These are phyloP conservation scores for Alternaria atra DNA, from an alignment of 2,329 filamentous ascomycete genomes.

Conservation along the genomic window DNA sequence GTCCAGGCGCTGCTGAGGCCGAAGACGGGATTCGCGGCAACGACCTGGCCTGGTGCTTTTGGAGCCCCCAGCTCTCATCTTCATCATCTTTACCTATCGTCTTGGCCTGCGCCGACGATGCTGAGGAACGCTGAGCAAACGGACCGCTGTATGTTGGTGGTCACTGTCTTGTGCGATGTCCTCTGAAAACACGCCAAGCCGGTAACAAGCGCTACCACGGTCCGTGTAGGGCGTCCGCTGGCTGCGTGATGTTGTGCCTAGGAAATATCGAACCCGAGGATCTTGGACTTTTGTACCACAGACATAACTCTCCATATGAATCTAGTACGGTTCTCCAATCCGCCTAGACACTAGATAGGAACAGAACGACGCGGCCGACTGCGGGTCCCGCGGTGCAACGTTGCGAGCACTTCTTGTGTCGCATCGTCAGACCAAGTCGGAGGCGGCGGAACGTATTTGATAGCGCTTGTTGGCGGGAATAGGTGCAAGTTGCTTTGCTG, in stretches of 20 bases:
- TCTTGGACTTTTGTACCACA: slow-evolving; percentile 13
- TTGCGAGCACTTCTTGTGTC: slow-evolving; percentile 9
- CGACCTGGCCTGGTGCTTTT: slow-evolving; percentile 14
- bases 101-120: slow-evolving; percentile 20
- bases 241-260: slow-evolving; percentile 12
- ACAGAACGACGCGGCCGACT: slow-evolving; percentile 7
- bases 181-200: slow-evolving; percentile 7
- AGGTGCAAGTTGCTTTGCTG: slow-evolving; percentile 18
- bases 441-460: slow-evolving; percentile 9
- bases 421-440: slow-evolving; percentile 5
- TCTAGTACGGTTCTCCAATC: slow-evolving; percentile 6
- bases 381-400: slow-evolving; percentile 14
- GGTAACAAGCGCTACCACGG: slow-evolving; percentile 20
- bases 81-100: slow-evolving; percentile 1
- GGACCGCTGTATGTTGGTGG: neutral
- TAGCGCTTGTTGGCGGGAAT: slow-evolving; percentile 22
- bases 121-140: slow-evolving; percentile 19
- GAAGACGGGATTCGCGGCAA: slow-evolving; percentile 43
- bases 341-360: slow-evolving; percentile 5
- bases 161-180: slow-evolving; percentile 5
- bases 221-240: slow-evolving; percentile 31
- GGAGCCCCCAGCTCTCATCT: slow-evolving; percentile 7
- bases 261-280: slow-evolving; percentile 13
- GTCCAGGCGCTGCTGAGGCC: slow-evolving; percentile 27
- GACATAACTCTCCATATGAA: slow-evolving; percentile 12